Evolutionary conservation across 129 eudicot genomes (phyloP).

Genomic region (Tanacetum coccineum): DNA sequence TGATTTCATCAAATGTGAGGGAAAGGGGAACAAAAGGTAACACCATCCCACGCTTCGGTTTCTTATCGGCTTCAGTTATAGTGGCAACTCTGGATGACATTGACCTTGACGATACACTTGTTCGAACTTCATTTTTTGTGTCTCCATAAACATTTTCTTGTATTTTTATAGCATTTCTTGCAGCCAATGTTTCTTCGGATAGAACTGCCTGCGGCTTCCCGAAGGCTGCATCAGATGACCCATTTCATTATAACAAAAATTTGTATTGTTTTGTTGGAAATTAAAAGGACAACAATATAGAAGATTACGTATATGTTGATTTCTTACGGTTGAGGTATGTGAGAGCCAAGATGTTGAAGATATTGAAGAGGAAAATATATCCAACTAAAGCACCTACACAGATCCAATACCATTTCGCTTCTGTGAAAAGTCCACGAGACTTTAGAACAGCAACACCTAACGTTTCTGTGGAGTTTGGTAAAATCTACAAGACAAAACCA

Average conservation of each 20-base stretch:
- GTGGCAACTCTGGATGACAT: conserved; percentile 39
- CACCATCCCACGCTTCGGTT: conserved; percentile 72
- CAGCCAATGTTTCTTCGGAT: conserved; percentile 60
- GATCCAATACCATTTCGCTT: conserved; percentile 83
- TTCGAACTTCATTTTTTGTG: conserved; percentile 34
- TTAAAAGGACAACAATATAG: neutral
- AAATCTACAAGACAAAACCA: conserved; percentile 36
- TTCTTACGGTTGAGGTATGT: conserved; percentile 74
- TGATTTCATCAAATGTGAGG: conserved; percentile 65
- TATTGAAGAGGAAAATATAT: conserved; percentile 62
- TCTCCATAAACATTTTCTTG: conserved; percentile 27
- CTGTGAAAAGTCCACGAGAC: conserved; percentile 68
- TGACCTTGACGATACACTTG: conserved; percentile 36
- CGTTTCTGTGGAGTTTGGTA: conserved; percentile 44
- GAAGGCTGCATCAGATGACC: conserved; percentile 48
- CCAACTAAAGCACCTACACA: conserved; percentile 62
- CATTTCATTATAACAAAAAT: neutral
- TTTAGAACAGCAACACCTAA: conserved; percentile 53
- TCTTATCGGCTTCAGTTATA: conserved; percentile 29
- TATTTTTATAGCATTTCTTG: conserved; percentile 34
- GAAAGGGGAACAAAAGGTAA: conserved; percentile 79
- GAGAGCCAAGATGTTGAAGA: conserved; percentile 50
- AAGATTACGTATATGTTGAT: neutral
- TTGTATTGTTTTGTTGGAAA: neutral
- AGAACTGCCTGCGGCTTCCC: conserved; percentile 72